Conservation (phyloP, 306 rosid species). For the Cucumis sativus region DNA sequence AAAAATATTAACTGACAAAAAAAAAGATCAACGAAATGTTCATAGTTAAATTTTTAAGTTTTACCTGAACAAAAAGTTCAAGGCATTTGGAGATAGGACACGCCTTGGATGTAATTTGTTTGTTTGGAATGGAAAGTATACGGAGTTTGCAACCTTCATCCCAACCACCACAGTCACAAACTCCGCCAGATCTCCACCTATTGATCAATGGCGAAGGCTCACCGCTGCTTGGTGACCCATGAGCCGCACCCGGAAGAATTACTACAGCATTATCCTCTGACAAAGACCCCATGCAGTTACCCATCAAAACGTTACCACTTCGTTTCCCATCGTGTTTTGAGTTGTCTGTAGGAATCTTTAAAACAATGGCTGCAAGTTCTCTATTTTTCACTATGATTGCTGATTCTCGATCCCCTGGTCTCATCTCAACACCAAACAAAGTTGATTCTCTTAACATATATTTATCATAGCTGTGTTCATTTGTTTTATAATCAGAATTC, state of each 20-base stretch:
- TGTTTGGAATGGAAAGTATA: slow-evolving; percentile 46
- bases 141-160: slow-evolving; percentile 82
- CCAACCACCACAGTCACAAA: slow-evolving; percentile 98
- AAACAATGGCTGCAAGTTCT: slow-evolving; percentile 73
- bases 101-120: slow-evolving; percentile 16
- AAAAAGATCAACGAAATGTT: background rate
- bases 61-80: slow-evolving; percentile 68
- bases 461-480: slow-evolving; percentile 16
- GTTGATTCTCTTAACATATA: slow-evolving; percentile 43
- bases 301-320: slow-evolving; percentile 11
- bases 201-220: slow-evolving; percentile 60
- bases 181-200: slow-evolving; percentile 73
- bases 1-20: slow-evolving; percentile 5
- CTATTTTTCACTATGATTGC: slow-evolving; percentile 20
- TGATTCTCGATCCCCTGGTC: slow-evolving; percentile 32
- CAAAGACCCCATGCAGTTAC: slow-evolving; percentile 24
- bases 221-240: slow-evolving; percentile 61
- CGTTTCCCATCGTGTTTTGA: slow-evolving; percentile 14
- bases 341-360: slow-evolving; percentile 38
- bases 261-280: slow-evolving; percentile 31
- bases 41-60: background rate
- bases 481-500: slow-evolving; percentile 26
- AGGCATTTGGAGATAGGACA: slow-evolving; percentile 14
- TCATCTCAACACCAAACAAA: slow-evolving; percentile 41
- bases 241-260: slow-evolving; percentile 73